phyloP scores from a whole-genome alignment of 345 rosid species.

The Arabidopsis thaliana region DNA sequence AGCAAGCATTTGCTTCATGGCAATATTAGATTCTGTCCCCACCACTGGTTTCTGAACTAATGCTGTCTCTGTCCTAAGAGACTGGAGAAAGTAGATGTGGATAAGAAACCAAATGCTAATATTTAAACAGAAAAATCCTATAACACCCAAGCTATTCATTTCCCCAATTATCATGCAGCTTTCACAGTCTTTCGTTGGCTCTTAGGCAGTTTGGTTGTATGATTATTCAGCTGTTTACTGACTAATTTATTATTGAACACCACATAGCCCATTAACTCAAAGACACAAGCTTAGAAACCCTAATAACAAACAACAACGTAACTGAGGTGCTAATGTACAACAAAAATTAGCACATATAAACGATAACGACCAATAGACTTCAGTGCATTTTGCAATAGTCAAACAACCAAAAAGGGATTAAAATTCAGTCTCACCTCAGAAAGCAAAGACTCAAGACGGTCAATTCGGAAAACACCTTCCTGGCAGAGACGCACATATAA shows the following conservation, averaged over 20 bases:
- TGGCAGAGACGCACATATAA: slow-evolving; percentile 42
- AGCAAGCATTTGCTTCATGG: slow-evolving; percentile 71
- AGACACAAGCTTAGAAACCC: not conserved
- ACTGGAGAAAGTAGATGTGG: slow-evolving; percentile 51
- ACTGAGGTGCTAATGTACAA: not conserved
- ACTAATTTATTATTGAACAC: slow-evolving; percentile 1
- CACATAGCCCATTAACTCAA: slow-evolving; percentile 4
- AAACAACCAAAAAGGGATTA: not conserved
- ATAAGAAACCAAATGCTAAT: slow-evolving; percentile 9
- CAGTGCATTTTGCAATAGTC: not conserved
- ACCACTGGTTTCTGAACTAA: slow-evolving; percentile 53
- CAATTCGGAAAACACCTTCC: slow-evolving; percentile 91
- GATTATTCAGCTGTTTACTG: slow-evolving; percentile 9
- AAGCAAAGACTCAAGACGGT: slow-evolving; percentile 87
- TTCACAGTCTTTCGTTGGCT: slow-evolving; percentile 3
- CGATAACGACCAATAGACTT: not conserved
- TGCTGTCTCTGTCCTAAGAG: slow-evolving; percentile 77
- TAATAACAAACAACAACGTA: slow-evolving; percentile 4
- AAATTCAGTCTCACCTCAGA: slow-evolving; percentile 66
- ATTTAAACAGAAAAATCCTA: slow-evolving; percentile 2
- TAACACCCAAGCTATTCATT: slow-evolving; percentile 17
- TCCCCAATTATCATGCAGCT: not conserved
- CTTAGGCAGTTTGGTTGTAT: slow-evolving; percentile 10
- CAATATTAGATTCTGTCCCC: slow-evolving; percentile 58
- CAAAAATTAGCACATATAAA: not conserved